phyloP scores from a whole-genome alignment of 805 yeast species.

The Ogataea methanolica region DNA sequence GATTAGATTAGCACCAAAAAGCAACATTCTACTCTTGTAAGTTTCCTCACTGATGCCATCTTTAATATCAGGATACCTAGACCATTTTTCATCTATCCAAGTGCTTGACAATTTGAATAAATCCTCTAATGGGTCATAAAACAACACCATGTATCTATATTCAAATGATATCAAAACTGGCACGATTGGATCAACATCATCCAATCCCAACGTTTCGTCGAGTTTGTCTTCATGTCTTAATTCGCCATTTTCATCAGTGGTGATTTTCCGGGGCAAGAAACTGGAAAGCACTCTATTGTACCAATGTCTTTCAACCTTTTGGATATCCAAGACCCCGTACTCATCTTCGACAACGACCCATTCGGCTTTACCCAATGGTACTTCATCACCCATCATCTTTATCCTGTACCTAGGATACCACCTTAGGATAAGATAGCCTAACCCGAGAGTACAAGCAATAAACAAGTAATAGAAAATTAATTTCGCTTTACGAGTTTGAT shows the following conservation, averaged over 20 bases:
- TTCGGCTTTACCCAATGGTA: conserved; percentile 77
- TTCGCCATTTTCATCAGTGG: conserved; percentile 18
- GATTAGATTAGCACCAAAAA: conserved; percentile 75
- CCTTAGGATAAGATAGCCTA: conserved; percentile 65
- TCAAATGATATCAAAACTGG: conserved; percentile 68
- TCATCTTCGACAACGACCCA: conserved; percentile 95
- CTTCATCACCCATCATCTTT: conserved; percentile 55
- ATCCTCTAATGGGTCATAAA: conserved; percentile 85
- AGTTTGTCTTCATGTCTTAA: conserved; percentile 24
- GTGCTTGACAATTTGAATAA: conserved; percentile 75
- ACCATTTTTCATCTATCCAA: conserved; percentile 87
- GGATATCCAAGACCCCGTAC: conserved; percentile 74
- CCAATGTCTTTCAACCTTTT: conserved; percentile 51
- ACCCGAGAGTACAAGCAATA: conserved; percentile 61
- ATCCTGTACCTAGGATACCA: conserved; percentile 85
- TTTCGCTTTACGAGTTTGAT: conserved; percentile 47
- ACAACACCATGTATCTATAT: conserved; percentile 78
- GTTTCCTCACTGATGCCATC: conserved; percentile 69
- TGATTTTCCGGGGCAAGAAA: conserved; percentile 39
- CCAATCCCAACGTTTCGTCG: conserved; percentile 11
- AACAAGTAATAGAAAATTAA: conserved; percentile 44
- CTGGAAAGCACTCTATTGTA: conserved; percentile 72
- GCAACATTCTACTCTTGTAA: conserved; percentile 62
- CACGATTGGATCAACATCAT: conserved; percentile 56
- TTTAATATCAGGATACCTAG: conserved; percentile 45